These are phyloP conservation scores for Entamoeba moshkovskii DNA, from an alignment of 208 protist genomes.

Conservation along the genomic window DNA sequence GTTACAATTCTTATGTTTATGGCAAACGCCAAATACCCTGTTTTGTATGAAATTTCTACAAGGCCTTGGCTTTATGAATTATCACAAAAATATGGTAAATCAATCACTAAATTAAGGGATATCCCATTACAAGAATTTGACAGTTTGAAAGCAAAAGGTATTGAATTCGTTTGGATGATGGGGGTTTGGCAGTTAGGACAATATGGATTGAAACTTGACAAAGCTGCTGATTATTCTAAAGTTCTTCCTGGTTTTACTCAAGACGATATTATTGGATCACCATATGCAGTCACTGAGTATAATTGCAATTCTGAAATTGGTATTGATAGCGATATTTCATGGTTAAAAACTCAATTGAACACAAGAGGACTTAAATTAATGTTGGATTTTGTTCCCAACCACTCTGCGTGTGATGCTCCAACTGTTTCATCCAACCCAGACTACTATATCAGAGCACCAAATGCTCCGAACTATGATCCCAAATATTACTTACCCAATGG, in stretches of 20 bases:
- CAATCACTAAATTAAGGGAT: constrained; percentile 35
- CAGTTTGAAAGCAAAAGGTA: constrained; percentile 16
- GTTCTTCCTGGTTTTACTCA: constrained; percentile 43
- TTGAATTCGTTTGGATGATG: constrained; percentile 50
- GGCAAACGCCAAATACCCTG: not conserved
- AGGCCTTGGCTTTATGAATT: constrained; percentile 51
- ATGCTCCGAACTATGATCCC: constrained; percentile 31
- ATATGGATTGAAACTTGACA: constrained; percentile 44
- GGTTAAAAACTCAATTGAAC: constrained; percentile 36
- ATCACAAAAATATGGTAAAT: constrained; percentile 34
- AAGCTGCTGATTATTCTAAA: constrained; percentile 30
- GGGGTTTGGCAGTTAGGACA: constrained; percentile 50
- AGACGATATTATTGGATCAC: constrained; percentile 55
- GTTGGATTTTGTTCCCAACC: constrained; percentile 56
- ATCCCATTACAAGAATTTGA: constrained; percentile 38
- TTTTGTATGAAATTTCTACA: constrained; percentile 34
- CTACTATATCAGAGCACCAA: constrained; percentile 37
- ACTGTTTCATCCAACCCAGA: constrained; percentile 23
- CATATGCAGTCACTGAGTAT: constrained; percentile 50
- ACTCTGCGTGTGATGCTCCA: constrained; percentile 31
- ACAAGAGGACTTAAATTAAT: constrained; percentile 42
- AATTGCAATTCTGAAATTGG: constrained; percentile 39
- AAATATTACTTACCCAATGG: constrained; percentile 39
- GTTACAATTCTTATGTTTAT: no score
- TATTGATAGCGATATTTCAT: constrained; percentile 26